Base-by-base conservation (phyloP, 352 stramenopile genomes). In the Phytopythium litorale region DNA sequence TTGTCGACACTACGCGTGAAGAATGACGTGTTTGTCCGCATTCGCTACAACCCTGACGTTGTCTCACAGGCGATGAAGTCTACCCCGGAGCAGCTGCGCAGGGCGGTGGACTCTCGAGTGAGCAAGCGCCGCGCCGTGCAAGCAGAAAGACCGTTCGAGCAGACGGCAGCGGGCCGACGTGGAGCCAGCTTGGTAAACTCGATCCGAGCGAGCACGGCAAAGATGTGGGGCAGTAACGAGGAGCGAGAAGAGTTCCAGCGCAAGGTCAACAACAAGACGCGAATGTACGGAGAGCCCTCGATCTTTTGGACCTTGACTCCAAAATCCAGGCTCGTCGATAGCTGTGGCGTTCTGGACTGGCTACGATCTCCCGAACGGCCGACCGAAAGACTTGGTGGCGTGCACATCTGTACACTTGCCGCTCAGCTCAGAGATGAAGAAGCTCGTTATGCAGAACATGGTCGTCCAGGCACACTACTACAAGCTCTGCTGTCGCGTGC, bases 301-400 rank as follows among this genome's bases (percentile, higher is more conserved):
- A 25, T 75, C 0, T 71, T 75, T n/a, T 75, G 67, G 68, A 75
- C 68, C 18, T 18, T 71, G 16, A 69, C 68, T 2, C 68, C 68
- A n/a, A 21, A 69, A 75, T n/a, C 64, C 68, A 15, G 64, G 71
- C 35, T 57, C 32, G 12, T 69, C 60, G 5, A 52, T 75, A 1
- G 51, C 59, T 6, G 62, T 60, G 37, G 61, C 64, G 1, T 75
- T 69, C 37, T 75, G 68, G 68, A 64, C 57, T 1, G 61, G 61
- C 1, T 56, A 25, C 0, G 30, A 62, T 4, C 50, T 75, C 7
- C 58, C 64, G 12, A 49, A 38, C 21, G 64, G 48, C 3, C 53
- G 61, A 2, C 64, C 68, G 0, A 32, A 49, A 5, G 38, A 64
- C 42, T 28, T 63, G 3, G 6, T 54, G 1, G 21, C 48, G 12